phyloP scores from a whole-genome alignment of 805 yeast genomes.

The Candida adriatica region DNA sequence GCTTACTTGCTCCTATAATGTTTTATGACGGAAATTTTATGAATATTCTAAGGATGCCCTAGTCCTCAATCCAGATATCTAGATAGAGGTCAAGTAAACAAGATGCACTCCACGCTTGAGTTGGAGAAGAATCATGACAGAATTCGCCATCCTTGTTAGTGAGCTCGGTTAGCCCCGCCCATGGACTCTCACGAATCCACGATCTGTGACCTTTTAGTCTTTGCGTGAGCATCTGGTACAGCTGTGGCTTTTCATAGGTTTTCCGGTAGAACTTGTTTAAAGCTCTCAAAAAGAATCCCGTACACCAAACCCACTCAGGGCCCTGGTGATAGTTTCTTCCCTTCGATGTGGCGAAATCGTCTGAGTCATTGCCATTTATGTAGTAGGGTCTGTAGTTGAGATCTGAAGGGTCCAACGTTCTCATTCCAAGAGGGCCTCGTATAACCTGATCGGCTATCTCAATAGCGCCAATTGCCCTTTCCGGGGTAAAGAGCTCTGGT shows the following conservation, averaged over 20 bases:
- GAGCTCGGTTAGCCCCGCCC: slow-evolving; percentile 93
- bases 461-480: slow-evolving; percentile 58
- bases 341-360: slow-evolving; percentile 86
- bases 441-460: slow-evolving; percentile 63
- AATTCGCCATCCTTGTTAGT: slow-evolving; percentile 81
- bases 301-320: slow-evolving; percentile 96
- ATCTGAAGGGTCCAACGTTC: slow-evolving; percentile 89
- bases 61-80: slow-evolving; percentile 57
- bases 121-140: slow-evolving; percentile 85
- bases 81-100: slow-evolving; percentile 75
- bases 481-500: slow-evolving; percentile 74
- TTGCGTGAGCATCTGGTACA: slow-evolving; percentile 51
- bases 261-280: slow-evolving; percentile 44
- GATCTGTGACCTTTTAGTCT: slow-evolving; percentile 57
- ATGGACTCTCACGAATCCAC: slow-evolving; percentile 70
- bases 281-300: slow-evolving; percentile 85
- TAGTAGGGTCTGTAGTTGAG: slow-evolving; percentile 89
- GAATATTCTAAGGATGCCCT: too few species aligned
- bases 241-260: slow-evolving; percentile 34
- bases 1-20: too few species aligned
- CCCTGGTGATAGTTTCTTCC: slow-evolving; percentile 98
- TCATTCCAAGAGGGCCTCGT: slow-evolving; percentile 88
- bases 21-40: too few species aligned
- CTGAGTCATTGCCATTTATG: slow-evolving; percentile 68
- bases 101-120: slow-evolving; percentile 95